These are phyloP conservation scores for Ophiocordyceps camponoti-floridani DNA, from an alignment of 2,329 filamentous ascomycete genomes.

Conservation along the genomic window DNA sequence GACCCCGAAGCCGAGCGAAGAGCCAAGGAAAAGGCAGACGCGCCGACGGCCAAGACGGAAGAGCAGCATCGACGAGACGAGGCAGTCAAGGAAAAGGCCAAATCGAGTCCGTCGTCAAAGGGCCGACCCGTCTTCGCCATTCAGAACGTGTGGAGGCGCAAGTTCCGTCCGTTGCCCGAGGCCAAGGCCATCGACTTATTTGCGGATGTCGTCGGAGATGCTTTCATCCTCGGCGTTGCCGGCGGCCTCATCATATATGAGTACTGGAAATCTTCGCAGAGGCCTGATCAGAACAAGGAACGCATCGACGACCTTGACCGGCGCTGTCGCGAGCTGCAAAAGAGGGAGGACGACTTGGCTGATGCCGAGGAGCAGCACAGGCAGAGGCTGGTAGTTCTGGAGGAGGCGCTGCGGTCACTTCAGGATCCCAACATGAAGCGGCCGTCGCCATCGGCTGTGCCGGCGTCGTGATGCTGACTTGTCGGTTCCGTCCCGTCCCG, in stretches of 20 bases:
- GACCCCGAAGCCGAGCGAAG: slow-evolving; percentile 37
- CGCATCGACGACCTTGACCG: slow-evolving; percentile 30
- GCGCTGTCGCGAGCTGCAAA: slow-evolving; percentile 29
- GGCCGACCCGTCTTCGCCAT: slow-evolving; percentile 13
- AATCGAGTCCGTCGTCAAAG: slow-evolving; percentile 8
- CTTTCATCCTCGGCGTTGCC: slow-evolving; percentile 43
- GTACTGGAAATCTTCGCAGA: slow-evolving; percentile 38
- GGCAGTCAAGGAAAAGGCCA: slow-evolving; percentile 21
- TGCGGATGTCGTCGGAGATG: slow-evolving; percentile 45
- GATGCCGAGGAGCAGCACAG: slow-evolving; percentile 24
- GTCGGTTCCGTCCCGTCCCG: neutral
- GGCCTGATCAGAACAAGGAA: slow-evolving; percentile 39
- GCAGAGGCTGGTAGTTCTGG: slow-evolving; percentile 31
- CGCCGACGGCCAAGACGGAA: slow-evolving; percentile 46
- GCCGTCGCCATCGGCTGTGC: slow-evolving; percentile 21
- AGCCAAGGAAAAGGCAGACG: slow-evolving; percentile 43
- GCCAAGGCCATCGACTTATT: slow-evolving; percentile 48
- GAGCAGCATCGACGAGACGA: slow-evolving; percentile 40
- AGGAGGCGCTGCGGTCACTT: slow-evolving; percentile 31
- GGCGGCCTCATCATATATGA: slow-evolving; percentile 41
- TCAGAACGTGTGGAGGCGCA: slow-evolving; percentile 41
- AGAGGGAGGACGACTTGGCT: slow-evolving; percentile 30
- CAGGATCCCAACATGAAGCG: slow-evolving; percentile 39
- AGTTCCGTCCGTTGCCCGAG: slow-evolving; percentile 45
- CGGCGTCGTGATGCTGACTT: slow-evolving; percentile 13